Evolutionary conservation across 805 yeast genomes (phyloP).

Genomic region (Kazachstania viticola): DNA sequence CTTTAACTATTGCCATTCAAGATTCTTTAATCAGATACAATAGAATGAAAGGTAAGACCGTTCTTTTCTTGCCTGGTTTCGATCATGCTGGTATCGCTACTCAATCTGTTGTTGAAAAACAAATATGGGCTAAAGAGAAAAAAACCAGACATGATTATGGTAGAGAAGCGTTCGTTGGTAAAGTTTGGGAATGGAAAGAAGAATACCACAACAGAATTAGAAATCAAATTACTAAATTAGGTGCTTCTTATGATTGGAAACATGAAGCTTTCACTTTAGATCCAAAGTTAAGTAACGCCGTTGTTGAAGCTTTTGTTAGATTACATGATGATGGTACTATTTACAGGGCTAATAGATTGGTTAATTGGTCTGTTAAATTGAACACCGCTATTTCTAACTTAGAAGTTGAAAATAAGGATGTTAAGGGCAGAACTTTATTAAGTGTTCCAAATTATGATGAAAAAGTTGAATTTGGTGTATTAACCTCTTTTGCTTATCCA

Average conservation of each 20-base stretch:
- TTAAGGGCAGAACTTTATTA: constrained; percentile 69
- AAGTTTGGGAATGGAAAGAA: constrained; percentile 98
- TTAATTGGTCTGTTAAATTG: constrained; percentile 92
- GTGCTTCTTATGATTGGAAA: constrained; percentile 95
- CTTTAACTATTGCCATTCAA: constrained; percentile 88
- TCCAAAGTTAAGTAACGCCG: constrained; percentile 68
- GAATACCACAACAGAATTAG: constrained; percentile 81
- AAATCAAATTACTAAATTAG: constrained; percentile 71
- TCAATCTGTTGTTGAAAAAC: constrained; percentile 95
- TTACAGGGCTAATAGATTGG: constrained; percentile 85
- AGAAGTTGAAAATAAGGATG: constrained; percentile 88
- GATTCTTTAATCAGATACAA: constrained; percentile 86
- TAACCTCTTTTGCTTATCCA: constrained; percentile 90
- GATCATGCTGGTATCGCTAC: constrained; percentile 99
- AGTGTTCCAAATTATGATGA: constrained; percentile 85
- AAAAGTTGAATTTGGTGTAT: constrained; percentile 89
- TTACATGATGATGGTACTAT: constrained; percentile 91
- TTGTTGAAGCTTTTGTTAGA: constrained; percentile 80
- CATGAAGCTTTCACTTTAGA: constrained; percentile 90
- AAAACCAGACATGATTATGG: constrained; percentile 92
- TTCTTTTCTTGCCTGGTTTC: constrained; percentile 87
- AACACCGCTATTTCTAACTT: constrained; percentile 93
- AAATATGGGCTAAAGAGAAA: constrained; percentile 76
- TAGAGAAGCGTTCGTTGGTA: constrained; percentile 75
- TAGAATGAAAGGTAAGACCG: constrained; percentile 96